Percentiles rank a stretch among this genome's conserved stretches.
Evolutionary conservation across 2,329 filamentous ascomycete genomes (phyloP).

Genomic region (Sporothrix pseudoabietina): DNA sequence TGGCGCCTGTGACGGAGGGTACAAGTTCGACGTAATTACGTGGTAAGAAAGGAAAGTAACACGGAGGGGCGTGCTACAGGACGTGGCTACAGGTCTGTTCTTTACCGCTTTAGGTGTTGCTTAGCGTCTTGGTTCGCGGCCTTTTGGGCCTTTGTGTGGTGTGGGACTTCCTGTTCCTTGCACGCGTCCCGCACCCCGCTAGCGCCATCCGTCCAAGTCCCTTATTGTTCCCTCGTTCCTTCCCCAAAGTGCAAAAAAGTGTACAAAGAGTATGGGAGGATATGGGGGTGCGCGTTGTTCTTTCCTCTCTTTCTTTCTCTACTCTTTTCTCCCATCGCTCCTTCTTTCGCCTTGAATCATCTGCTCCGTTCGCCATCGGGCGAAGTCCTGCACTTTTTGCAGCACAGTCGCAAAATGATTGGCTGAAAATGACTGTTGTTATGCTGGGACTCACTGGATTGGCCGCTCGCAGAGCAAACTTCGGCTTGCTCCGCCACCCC

Average conservation of each 20-base stretch:
- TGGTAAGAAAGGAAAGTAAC: background rate
- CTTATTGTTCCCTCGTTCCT: background rate
- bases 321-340: background rate
- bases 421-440: background rate
- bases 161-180: conserved; percentile 10
- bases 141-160: background rate
- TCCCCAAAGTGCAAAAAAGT: background rate
- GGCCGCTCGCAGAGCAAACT: conserved; percentile 1
- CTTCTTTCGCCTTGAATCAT: conserved; percentile 6
- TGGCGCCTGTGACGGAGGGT: conserved; percentile 10
- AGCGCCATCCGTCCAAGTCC: background rate
- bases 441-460: background rate
- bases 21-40: background rate
- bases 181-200: background rate
- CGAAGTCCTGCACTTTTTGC: conserved; percentile 6
- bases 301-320: background rate
- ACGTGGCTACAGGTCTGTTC: background rate
- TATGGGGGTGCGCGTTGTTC: background rate
- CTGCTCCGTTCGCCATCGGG: conserved; percentile 16
- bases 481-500: conserved; percentile 24
- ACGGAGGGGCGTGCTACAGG: background rate
- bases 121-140: background rate
- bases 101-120: background rate
- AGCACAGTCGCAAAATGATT: background rate
- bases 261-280: background rate